phyloP scores from a whole-genome alignment of 1,284 basidiomycete genomes.

The Trametes hirsuta region DNA sequence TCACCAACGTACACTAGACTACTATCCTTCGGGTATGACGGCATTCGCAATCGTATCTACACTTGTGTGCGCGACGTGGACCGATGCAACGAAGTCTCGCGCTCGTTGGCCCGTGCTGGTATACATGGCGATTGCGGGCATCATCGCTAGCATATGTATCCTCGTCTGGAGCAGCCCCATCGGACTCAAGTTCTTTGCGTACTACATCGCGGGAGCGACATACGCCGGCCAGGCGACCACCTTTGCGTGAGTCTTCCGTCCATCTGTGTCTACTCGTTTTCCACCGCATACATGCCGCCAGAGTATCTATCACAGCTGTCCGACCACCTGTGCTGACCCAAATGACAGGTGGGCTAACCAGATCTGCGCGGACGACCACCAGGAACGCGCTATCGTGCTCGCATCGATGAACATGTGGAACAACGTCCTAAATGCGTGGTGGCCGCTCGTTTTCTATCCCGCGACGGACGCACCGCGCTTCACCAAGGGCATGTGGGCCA shows the following conservation, averaged over 20 bases:
- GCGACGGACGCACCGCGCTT: slow-evolving; percentile 69
- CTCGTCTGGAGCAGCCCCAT: slow-evolving; percentile 59
- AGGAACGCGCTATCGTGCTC: slow-evolving; percentile 66
- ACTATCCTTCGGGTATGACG: slow-evolving; percentile 67
- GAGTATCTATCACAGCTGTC: not conserved
- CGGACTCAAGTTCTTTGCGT: slow-evolving; percentile 68
- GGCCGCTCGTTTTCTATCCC: slow-evolving; percentile 69
- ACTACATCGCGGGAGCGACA: slow-evolving; percentile 65
- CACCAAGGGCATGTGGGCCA: slow-evolving; percentile 66
- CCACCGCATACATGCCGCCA: not conserved
- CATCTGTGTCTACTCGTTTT: not conserved
- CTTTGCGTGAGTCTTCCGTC: slow-evolving; percentile 52
- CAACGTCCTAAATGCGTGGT: slow-evolving; percentile 72
- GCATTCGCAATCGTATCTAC: slow-evolving; percentile 68
- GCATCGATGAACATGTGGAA: slow-evolving; percentile 80
- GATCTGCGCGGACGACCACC: slow-evolving; percentile 68
- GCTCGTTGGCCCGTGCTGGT: slow-evolving; percentile 68
- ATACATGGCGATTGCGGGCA: slow-evolving; percentile 60
- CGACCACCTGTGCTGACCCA: not conserved
- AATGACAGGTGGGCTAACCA: slow-evolving; percentile 65
- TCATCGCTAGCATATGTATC: slow-evolving; percentile 58
- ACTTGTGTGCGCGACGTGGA: slow-evolving; percentile 63
- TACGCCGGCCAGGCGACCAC: slow-evolving; percentile 72
- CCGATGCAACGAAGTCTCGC: slow-evolving; percentile 51
- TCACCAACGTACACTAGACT: too few relatives aligned